Conservation (phyloP, 768 basidiomycete genomes). For the Xanthoconium stramineum region DNA sequence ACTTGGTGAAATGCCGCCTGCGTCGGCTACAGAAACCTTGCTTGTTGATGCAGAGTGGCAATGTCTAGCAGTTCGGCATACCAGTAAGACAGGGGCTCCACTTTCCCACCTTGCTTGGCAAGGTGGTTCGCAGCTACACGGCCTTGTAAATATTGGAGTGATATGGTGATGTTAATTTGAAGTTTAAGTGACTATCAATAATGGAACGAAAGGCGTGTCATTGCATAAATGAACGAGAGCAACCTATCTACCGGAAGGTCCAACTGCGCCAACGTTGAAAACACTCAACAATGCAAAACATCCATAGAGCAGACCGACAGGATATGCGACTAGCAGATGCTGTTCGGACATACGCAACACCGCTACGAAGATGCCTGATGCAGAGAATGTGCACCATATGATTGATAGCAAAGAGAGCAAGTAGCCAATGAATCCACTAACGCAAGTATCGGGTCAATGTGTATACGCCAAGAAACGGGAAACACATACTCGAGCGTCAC, state of each 20-base stretch:
- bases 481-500: constrained; percentile 79
- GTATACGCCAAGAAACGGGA: not conserved
- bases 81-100: too few species aligned
- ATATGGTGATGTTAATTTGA: not conserved
- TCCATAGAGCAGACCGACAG: constrained; percentile 89
- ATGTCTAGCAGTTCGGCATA: too few species aligned
- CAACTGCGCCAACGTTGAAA: constrained; percentile 58
- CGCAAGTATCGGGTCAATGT: not conserved
- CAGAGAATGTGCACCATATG: constrained; percentile 95
- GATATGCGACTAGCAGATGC: constrained; percentile 92
- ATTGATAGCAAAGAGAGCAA: constrained; percentile 78
- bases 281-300: constrained; percentile 93
- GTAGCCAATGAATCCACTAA: constrained; percentile 82
- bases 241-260: constrained; percentile 31
- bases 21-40: too few species aligned
- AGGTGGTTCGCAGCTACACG: too few species aligned
- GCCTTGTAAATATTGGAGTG: not conserved
- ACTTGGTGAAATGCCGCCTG: too few species aligned
- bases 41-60: too few species aligned
- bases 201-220: not conserved
- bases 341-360: constrained; percentile 96
- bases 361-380: constrained; percentile 92
- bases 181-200: not conserved
- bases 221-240: constrained; percentile 8
- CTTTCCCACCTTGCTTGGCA: too few species aligned